A percentile compares a stretch with the other conserved stretches of the same genome.
Evolutionary conservation across 2,329 filamentous ascomycete genomes (phyloP).

Genomic region (Acrocalymma vagum): DNA sequence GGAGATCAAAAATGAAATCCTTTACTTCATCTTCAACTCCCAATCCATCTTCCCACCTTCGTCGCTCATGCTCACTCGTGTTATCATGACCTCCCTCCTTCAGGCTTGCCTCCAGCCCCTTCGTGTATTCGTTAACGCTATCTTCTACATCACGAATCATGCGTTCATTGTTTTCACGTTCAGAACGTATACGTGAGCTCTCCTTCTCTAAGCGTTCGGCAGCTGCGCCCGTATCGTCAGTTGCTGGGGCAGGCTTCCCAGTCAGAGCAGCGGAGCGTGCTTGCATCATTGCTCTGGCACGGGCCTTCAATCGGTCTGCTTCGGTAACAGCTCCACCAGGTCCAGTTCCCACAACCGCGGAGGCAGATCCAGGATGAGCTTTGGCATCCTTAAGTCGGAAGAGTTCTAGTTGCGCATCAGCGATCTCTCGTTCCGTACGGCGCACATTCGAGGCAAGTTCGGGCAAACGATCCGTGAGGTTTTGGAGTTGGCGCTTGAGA

Average conservation of each 20-base stretch:
- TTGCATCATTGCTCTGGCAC: slow-evolving; percentile 98
- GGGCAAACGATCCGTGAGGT: slow-evolving; percentile 86
- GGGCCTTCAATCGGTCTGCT: slow-evolving; percentile 90
- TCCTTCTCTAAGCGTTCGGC: slow-evolving; percentile 90
- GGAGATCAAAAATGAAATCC: slow-evolving; percentile 97
- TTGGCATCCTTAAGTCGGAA: slow-evolving; percentile 96
- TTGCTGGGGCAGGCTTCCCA: slow-evolving; percentile 78
- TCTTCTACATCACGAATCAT: slow-evolving; percentile 98
- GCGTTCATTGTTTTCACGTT: slow-evolving; percentile 92
- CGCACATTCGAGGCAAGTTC: slow-evolving; percentile 92
- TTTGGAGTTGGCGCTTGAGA: slow-evolving; percentile 88
- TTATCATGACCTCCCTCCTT: slow-evolving; percentile 81
- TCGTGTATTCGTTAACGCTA: slow-evolving; percentile 87
- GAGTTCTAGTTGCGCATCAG: slow-evolving; percentile 88
- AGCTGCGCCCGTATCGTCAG: slow-evolving; percentile 77
- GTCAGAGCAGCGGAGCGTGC: slow-evolving; percentile 92
- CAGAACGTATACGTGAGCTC: slow-evolving; percentile 78
- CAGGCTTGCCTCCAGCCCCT: slow-evolving; percentile 83
- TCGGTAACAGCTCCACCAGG: slow-evolving; percentile 91
- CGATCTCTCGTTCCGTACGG: slow-evolving; percentile 88
- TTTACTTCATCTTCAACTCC: slow-evolving; percentile 97
- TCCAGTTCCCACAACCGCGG: slow-evolving; percentile 88
- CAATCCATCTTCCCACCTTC: slow-evolving; percentile 94
- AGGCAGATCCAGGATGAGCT: slow-evolving; percentile 81
- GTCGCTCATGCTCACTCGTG: slow-evolving; percentile 85